Base-by-base conservation (phyloP, 371 early-diverging fungal species). In the Paraphysoderma sedebokerense region DNA sequence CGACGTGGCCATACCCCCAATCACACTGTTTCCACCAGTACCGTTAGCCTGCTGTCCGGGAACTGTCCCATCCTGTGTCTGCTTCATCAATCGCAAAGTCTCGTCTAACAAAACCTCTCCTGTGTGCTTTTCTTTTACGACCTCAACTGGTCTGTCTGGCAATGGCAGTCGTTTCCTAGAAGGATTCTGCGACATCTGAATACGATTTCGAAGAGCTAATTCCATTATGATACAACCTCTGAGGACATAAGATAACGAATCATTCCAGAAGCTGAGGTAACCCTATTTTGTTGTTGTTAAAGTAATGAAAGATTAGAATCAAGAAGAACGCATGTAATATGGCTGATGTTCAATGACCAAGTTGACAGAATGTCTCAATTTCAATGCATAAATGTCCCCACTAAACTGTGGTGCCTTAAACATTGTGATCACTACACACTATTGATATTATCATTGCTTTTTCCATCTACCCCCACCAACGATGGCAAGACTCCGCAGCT, bases 261-360 rank as follows among this genome's bases (percentile, higher is more conserved):
- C 96, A 68, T 95, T 95, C 95, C 95, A 93, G 62, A 95, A 93
- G 30, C 91, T 90, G 38, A 92, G 76, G 53, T 91, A 88, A 8
- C 96, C 88, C 84, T 87, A 57, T 1, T 8, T 8, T 27, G n/a
- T n/a, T n/a, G n/a, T n/a, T n/a, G n/a, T 17, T 27, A 17, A 23
- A 8, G 8, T 11, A 40, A 34, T 34, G 35, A 15, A 34, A n/a
- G 15, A 34, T 34, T 34, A n/a, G 15, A n/a, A 13, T 34, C n/a
- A 15, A n/a, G 35, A n/a, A n/a, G n/a, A 15, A n/a, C n/a, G 13
- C n/a, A 34, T 13, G 13, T 15, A 34, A n/a, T 34, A 15, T n/a
- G n/a, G 15, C 13, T 13, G n/a, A n/a, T n/a, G n/a, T n/a, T n/a
- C n/a, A n/a, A n/a, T n/a, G n/a, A n/a, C n/a, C n/a, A n/a, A n/a